Conservation (phyloP, 192 early-diverging fungal genomes). For the Linnemannia hyalina region DNA sequence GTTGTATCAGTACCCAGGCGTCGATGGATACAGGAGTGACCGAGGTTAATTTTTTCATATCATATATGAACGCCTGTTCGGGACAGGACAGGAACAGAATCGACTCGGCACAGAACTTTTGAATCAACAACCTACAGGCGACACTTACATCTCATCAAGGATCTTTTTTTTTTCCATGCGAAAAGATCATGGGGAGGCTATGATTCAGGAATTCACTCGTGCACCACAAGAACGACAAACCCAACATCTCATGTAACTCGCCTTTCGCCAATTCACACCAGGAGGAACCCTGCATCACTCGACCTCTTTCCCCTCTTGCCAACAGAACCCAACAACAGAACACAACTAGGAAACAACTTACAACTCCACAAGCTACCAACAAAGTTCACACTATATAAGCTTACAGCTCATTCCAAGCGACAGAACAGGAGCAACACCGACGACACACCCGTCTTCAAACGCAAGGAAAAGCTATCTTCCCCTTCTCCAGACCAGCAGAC, state of each 20-base stretch:
- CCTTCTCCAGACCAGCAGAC: background rate
- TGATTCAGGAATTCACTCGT: slow-evolving; percentile 1
- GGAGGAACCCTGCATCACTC: background rate
- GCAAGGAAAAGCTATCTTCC: background rate
- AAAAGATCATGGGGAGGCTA: slow-evolving; percentile 10
- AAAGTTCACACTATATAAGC: background rate
- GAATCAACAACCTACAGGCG: background rate
- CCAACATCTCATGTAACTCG: background rate
- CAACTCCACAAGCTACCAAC: background rate
- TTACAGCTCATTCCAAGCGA: background rate
- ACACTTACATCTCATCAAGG: background rate
- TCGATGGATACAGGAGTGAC: slow-evolving; percentile 6
- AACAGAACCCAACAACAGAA: background rate
- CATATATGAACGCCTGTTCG: background rate
- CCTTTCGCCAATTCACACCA: background rate
- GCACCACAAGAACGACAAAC: background rate
- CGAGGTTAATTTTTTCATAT: background rate
- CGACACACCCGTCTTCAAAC: background rate
- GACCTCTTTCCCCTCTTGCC: background rate
- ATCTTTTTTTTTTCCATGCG: background rate
- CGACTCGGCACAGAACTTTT: background rate
- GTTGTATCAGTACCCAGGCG: background rate
- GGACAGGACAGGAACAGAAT: background rate
- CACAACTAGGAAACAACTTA: background rate
- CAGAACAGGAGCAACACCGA: background rate